Evolutionary conservation across 345 rosid species (phyloP).

Genomic region (Pelargonium nanum): DNA sequence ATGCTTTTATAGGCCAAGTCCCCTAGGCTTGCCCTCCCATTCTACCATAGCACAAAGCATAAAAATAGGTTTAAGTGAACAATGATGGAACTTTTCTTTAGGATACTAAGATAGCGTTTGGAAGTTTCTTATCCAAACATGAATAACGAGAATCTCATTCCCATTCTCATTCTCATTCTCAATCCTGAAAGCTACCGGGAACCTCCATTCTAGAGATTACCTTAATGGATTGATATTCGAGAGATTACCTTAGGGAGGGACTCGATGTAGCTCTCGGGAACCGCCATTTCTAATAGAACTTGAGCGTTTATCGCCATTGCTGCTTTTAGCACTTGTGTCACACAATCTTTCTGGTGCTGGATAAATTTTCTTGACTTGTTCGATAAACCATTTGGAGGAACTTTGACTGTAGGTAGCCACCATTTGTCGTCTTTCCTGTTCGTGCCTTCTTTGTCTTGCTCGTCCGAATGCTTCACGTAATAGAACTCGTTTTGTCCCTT

Average conservation of each 20-base stretch:
- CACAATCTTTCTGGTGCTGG: constrained; percentile 70
- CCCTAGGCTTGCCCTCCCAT: constrained; percentile 83
- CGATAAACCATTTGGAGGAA: constrained; percentile 64
- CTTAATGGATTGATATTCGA: no score
- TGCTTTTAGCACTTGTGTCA: constrained; percentile 90
- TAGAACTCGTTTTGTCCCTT: constrained; percentile 35
- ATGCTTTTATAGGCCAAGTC: constrained; percentile 56
- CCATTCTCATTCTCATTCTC: no score
- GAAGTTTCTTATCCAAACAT: no score
- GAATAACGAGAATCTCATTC: no score
- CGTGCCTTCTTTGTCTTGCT: constrained; percentile 26
- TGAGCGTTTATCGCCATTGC: constrained; percentile 92
- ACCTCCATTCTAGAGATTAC: no score
- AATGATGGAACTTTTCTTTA: no score
- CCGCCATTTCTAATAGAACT: constrained; percentile 70
- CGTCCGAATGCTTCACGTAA: constrained; percentile 33
- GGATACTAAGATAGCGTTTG: no score
- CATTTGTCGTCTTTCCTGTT: constrained; percentile 44
- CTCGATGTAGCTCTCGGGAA: constrained; percentile 87
- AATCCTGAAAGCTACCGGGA: no score
- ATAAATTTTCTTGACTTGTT: constrained; percentile 54
- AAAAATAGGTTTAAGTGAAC: no score
- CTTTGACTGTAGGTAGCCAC: constrained; percentile 74
- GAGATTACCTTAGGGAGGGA: constrained; percentile 78
- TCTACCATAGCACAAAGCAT: constrained; percentile 26